phyloP scores from a whole-genome alignment of 2,329 filamentous ascomycete genomes.

The Dothideomycetes sp. region DNA sequence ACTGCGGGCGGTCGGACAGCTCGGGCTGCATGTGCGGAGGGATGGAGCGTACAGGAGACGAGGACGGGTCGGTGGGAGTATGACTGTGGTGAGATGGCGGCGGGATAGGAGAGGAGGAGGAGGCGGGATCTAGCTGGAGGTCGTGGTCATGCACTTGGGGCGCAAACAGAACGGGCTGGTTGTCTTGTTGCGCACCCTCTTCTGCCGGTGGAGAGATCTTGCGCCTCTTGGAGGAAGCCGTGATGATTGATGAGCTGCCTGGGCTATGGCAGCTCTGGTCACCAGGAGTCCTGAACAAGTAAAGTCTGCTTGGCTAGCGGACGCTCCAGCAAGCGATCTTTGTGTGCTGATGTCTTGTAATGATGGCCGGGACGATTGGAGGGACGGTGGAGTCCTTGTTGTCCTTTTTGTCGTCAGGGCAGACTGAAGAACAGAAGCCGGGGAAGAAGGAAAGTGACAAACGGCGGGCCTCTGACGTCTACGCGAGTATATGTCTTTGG shows the following conservation, averaged over 20 bases:
- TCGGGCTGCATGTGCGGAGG: slow-evolving; percentile 41
- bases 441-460: not conserved
- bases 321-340: no score
- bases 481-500: no score
- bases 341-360: no score
- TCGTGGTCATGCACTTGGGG: slow-evolving; percentile 11
- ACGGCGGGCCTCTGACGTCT: not conserved
- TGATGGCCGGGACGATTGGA: no score
- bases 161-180: slow-evolving; percentile 9
- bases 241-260: slow-evolving; percentile 12
- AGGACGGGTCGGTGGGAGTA: slow-evolving; percentile 11
- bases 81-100: slow-evolving; percentile 13
- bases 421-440: no score
- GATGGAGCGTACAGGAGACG: slow-evolving; percentile 35
- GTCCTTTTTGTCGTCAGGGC: no score
- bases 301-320: no score
- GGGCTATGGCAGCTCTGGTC: slow-evolving; percentile 9
- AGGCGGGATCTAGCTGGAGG: slow-evolving; percentile 9
- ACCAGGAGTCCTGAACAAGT: not conserved
- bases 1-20: no score
- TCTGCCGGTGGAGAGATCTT: slow-evolving; percentile 28
- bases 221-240: slow-evolving; percentile 30
- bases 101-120: slow-evolving; percentile 16
- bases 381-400: no score
- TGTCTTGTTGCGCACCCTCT: slow-evolving; percentile 12